Percentiles rank a stretch among this genome's conserved stretches.
Conservation (phyloP, 352 stramenopile species). For the Vaucheria bursata region DNA sequence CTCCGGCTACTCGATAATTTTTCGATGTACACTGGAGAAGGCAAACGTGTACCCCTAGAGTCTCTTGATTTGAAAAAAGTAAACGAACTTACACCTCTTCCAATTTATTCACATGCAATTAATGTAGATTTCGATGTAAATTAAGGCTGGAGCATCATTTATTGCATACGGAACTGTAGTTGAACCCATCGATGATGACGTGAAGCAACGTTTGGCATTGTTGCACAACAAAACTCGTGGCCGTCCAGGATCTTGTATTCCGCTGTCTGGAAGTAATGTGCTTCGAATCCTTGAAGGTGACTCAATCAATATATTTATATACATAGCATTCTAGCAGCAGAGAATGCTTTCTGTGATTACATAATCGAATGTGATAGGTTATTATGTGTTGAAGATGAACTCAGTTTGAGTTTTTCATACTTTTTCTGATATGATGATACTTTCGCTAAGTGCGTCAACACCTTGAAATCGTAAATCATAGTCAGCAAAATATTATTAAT, state of each 20-base stretch:
- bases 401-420: no score
- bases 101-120: not conserved
- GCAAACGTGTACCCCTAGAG: constrained; percentile 13
- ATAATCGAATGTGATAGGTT: no score
- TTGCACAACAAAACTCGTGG: not conserved
- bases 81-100: not conserved
- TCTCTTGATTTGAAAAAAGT: constrained; percentile 25
- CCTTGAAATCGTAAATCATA: no score
- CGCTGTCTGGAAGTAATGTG: no score
- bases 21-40: constrained; percentile 30
- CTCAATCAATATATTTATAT: no score
- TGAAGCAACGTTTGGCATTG: not conserved
- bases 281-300: no score
- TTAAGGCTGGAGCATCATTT: constrained; percentile 14
- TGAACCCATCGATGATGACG: constrained; percentile 17
- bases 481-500: no score
- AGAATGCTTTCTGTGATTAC: no score
- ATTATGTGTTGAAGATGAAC: no score
- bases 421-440: no score
- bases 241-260: not conserved
- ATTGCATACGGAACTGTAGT: constrained; percentile 30
- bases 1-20: constrained; percentile 38
- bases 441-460: no score
- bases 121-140: not conserved
- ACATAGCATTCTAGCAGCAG: no score